Evolutionary conservation across 257 asterid species (phyloP).

Genomic region (Ajuga chamaepitys): DNA sequence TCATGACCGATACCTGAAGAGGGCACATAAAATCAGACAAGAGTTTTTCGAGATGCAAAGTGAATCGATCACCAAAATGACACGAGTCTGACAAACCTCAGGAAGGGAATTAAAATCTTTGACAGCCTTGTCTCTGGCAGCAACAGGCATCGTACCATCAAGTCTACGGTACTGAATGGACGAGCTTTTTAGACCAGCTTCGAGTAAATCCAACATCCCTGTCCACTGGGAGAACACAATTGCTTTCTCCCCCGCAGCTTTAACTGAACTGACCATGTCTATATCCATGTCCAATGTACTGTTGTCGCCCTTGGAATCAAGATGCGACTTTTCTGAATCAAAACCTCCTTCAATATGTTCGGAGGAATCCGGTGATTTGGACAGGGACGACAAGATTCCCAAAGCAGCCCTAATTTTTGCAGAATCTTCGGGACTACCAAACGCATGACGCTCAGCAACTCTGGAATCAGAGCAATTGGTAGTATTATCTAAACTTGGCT

Average conservation of each 20-base stretch:
- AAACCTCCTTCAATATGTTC: conserved; percentile 15
- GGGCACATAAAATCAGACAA: conserved; percentile 14
- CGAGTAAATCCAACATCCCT: conserved; percentile 94
- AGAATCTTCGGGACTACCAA: conserved; percentile 50
- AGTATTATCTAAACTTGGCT: conserved; percentile 24
- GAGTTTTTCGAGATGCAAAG: not conserved
- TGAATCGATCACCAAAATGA: conserved; percentile 2
- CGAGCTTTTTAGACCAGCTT: conserved; percentile 55
- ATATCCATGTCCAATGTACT: conserved; percentile 13
- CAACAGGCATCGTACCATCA: conserved; percentile 89
- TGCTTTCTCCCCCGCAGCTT: conserved; percentile 67
- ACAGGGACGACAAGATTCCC: conserved; percentile 52
- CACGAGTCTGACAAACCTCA: conserved; percentile 46
- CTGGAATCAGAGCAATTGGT: conserved; percentile 27
- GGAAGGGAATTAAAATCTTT: conserved; percentile 87
- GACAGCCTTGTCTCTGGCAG: conserved; percentile 91
- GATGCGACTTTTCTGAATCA: conserved; percentile 22
- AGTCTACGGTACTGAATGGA: conserved; percentile 84
- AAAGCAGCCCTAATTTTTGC: conserved; percentile 89
- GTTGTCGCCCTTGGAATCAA: conserved; percentile 14
- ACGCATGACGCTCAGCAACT: conserved; percentile 29
- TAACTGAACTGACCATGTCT: conserved; percentile 18
- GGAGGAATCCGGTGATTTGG: conserved; percentile 33
- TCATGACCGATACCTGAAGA: conserved; percentile 76
- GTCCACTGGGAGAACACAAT: conserved; percentile 99